Percentiles rank a stretch among this genome's conserved stretches.
These are phyloP conservation scores for Fusarium pseudoanthophilum DNA, from an alignment of 2,329 filamentous ascomycete species.

Conservation along the genomic window DNA sequence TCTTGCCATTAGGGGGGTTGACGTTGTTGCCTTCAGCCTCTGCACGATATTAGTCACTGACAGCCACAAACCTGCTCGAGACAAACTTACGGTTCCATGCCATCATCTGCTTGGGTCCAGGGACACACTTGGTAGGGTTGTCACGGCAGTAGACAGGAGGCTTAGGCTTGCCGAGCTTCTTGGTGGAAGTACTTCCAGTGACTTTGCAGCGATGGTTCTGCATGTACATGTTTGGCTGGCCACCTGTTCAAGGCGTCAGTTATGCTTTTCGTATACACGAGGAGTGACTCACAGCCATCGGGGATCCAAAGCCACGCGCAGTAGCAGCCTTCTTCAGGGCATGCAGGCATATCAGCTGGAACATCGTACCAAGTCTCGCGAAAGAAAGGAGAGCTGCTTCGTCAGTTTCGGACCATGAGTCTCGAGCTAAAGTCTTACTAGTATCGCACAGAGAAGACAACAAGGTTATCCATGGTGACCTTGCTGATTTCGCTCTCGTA, in stretches of 20 bases:
- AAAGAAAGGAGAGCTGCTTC: constrained; percentile 44
- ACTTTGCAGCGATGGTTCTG: constrained; percentile 61
- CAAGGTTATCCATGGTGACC: constrained; percentile 62
- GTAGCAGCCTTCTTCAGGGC: constrained; percentile 46
- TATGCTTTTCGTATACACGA: background rate
- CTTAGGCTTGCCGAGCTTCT: constrained; percentile 54
- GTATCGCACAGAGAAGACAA: constrained; percentile 59
- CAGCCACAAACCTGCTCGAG: background rate
- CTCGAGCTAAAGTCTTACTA: constrained; percentile 47
- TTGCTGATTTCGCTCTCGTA: constrained; percentile 59
- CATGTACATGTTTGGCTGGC: constrained; percentile 55
- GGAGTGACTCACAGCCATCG: constrained; percentile 39
- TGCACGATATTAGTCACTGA: constrained; percentile 1
- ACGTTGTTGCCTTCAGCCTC: constrained; percentile 51
- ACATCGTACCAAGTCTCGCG: constrained; percentile 46
- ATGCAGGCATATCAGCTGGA: constrained; percentile 43
- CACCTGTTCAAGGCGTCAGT: constrained; percentile 18
- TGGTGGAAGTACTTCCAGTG: constrained; percentile 54
- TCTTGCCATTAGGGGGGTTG: constrained; percentile 40
- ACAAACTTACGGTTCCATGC: constrained; percentile 55
- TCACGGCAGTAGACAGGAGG: constrained; percentile 56
- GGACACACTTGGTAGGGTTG: constrained; percentile 54
- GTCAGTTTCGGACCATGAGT: background rate
- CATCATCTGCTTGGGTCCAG: constrained; percentile 62
- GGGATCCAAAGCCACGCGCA: constrained; percentile 49